A percentile compares a stretch with the other conserved stretches of the same genome.
Conservation (phyloP, 257 asterid species). For the Oldenlandia corymbosa region DNA sequence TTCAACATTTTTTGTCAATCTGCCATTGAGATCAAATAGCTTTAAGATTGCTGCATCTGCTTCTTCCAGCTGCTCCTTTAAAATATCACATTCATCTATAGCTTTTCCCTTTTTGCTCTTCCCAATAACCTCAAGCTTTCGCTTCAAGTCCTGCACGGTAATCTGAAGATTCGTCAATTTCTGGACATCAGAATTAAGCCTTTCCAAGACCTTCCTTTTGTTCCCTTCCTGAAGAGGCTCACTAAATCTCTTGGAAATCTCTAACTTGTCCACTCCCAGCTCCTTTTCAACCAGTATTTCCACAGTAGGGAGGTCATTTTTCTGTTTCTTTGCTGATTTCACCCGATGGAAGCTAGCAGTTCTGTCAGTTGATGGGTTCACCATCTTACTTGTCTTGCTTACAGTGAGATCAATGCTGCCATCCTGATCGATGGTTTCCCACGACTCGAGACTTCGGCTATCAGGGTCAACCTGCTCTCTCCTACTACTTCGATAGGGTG, state of each 20-base stretch:
- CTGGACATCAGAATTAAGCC: constrained; percentile 86
- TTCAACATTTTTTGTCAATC: constrained; percentile 56
- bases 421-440: constrained; percentile 31
- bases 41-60: constrained; percentile 61
- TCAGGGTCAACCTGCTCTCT: constrained; percentile 48
- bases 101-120: constrained; percentile 78
- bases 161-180: constrained; percentile 83
- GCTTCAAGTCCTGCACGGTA: constrained; percentile 72
- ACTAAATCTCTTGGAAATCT: constrained; percentile 45
- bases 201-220: constrained; percentile 64
- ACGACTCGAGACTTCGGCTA: constrained; percentile 36
- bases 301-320: constrained; percentile 26
- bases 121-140: constrained; percentile 63
- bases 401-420: constrained; percentile 27
- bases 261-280: constrained; percentile 52
- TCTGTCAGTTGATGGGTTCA: constrained; percentile 23
- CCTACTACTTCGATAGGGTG: constrained; percentile 52
- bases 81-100: constrained; percentile 58
- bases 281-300: constrained; percentile 39
- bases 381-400: constrained; percentile 23
- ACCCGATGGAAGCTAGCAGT: constrained; percentile 31
- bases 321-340: constrained; percentile 48
- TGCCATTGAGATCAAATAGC: constrained; percentile 63
- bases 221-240: constrained; percentile 59
- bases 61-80: constrained; percentile 81